Evolutionary conservation across 2,329 filamentous ascomycete species (phyloP), one percentile per base, ranked within the genome.

Genomic region (Chrysosporium keratinophilum): DNA sequence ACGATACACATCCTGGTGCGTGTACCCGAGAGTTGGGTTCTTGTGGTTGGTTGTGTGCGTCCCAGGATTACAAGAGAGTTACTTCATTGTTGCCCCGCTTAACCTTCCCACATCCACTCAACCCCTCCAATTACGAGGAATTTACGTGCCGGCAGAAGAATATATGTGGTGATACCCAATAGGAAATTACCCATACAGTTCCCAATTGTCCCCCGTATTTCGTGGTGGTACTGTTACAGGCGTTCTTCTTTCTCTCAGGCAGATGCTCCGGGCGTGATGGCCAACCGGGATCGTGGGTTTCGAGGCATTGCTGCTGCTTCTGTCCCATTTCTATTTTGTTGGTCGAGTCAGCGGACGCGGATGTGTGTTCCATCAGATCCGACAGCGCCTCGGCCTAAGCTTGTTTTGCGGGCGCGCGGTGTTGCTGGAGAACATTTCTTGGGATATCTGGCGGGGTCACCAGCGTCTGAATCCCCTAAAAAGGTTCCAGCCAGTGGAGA

Each of bases 51-150:
- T 34, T 49, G 46, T 15, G 14, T 5, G 28, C 34, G 28, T 46
- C 43, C 43, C 43, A 31, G 14, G 34, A 6, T 35, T 31, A 3
- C 15, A 11, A 15, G 20, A 10, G 28, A 46, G 43, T 31, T 31
- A 46, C 43, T 46, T 46, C 43, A 46, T 47, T 47, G 33, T 35
- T 47, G 47, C 47, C 47, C 47, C 47, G 47, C 47, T 20, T 17
- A 23, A 33, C 15, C 20, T 33, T 46, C 15, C 45, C 17, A 31
- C 47, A 41, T 23, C 49, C 39, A 35, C 39, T 39, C 49, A 51
- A 51, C 39, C 49, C 49, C 49, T 50, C 48, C 48, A 50, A 50
- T 50, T 41, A 42, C 48, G n/a, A 31, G 48, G 31, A 46, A 17
- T 46, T 31, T 48, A 37, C 34, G n/a, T 48, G 45, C 45, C 45